phyloP scores from a whole-genome alignment of 2,329 filamentous ascomycete species.

The Cryphonectria carpinicola region DNA sequence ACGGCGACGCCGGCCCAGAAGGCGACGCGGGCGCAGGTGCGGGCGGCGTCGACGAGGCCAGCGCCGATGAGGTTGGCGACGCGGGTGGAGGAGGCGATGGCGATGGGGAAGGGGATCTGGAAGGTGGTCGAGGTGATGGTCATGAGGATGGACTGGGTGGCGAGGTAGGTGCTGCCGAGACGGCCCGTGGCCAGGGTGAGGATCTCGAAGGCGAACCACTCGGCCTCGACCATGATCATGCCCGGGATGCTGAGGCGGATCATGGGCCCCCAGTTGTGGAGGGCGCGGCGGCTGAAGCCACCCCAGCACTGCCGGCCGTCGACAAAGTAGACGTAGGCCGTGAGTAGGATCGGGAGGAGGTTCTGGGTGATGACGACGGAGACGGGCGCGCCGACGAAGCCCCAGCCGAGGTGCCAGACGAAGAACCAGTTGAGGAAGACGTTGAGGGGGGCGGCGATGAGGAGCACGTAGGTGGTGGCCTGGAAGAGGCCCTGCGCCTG shows the following conservation, averaged over 20 bases:
- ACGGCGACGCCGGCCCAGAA: constrained; percentile 69
- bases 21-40: constrained; percentile 77
- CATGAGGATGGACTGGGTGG: constrained; percentile 84
- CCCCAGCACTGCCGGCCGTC: constrained; percentile 80
- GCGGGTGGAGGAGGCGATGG: constrained; percentile 84
- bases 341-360: constrained; percentile 72
- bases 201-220: constrained; percentile 92
- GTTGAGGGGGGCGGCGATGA: constrained; percentile 77
- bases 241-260: constrained; percentile 85
- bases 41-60: constrained; percentile 77
- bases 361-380: constrained; percentile 77
- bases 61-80: constrained; percentile 93
- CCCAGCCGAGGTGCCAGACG: constrained; percentile 71
- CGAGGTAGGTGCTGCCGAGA: constrained; percentile 77
- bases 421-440: constrained; percentile 78
- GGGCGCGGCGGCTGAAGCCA: constrained; percentile 71
- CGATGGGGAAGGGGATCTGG: constrained; percentile 90
- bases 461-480: constrained; percentile 77
- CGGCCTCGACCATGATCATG: constrained; percentile 91
- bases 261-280: constrained; percentile 82
- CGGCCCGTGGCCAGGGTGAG: constrained; percentile 82
- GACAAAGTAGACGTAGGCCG: constrained; percentile 74
- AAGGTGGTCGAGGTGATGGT: constrained; percentile 81
- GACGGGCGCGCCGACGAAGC: constrained; percentile 78
- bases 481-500: constrained; percentile 82